These are phyloP conservation scores for Paulownia fortunei DNA, from an alignment of 257 asterid genomes.

Conservation along the genomic window DNA sequence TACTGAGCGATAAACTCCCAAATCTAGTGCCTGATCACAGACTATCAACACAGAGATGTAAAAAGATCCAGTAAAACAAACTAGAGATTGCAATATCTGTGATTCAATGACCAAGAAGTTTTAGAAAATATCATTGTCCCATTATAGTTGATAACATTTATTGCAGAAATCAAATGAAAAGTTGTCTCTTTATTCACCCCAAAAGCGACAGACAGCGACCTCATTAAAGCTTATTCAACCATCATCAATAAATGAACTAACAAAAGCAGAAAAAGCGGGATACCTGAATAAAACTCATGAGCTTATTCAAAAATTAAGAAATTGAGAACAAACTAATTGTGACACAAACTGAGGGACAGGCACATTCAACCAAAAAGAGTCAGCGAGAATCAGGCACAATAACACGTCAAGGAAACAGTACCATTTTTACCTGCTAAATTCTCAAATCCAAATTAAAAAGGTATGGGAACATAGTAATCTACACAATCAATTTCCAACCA, in stretches of 20 bases:
- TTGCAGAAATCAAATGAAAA: not conserved
- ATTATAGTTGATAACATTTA: not conserved
- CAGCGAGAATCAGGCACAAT: not conserved
- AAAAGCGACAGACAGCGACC: not conserved
- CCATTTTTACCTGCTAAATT: not conserved
- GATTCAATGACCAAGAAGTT: not conserved
- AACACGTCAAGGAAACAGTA: not conserved
- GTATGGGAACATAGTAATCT: not conserved
- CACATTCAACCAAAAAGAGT: not conserved
- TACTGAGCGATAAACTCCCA: not conserved
- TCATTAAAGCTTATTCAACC: not conserved
- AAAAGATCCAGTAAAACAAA: not conserved
- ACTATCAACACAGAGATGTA: not conserved
- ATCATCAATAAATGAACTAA: not conserved
- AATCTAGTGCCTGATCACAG: not conserved
- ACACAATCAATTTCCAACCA: not conserved
- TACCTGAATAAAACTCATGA: not conserved
- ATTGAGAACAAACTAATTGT: not conserved
- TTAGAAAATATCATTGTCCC: not conserved
- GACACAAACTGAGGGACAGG: not conserved
- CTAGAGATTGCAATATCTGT: not conserved
- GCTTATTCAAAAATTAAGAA: not conserved
- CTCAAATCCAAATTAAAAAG: constrained; percentile 1
- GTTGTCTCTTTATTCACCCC: not conserved
- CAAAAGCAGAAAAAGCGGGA: not conserved